Conservation (phyloP, 2,329 filamentous ascomycete species). For the Aspergillus eucalypticola region DNA sequence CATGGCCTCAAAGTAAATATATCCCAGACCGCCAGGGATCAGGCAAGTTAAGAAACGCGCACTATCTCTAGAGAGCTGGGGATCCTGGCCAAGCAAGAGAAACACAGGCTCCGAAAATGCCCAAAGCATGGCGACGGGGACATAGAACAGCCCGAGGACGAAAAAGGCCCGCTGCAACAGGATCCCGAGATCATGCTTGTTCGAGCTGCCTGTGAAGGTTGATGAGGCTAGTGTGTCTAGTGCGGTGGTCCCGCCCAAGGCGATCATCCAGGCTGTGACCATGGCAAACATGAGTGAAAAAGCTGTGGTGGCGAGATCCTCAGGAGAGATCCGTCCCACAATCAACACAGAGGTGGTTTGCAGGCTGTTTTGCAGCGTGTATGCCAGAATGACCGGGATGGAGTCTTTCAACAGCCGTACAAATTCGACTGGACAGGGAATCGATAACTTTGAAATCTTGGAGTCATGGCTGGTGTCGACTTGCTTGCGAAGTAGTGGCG, state of each 20-base stretch:
- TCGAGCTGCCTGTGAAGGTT: conserved; percentile 76
- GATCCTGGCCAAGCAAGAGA: conserved; percentile 71
- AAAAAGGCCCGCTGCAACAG: conserved; percentile 75
- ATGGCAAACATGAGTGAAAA: conserved; percentile 95
- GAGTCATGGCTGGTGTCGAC: conserved; percentile 11
- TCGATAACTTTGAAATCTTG: neutral
- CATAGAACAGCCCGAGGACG: conserved; percentile 70
- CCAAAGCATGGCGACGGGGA: conserved; percentile 73
- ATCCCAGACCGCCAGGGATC: conserved; percentile 79
- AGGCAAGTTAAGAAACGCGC: conserved; percentile 71
- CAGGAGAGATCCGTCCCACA: conserved; percentile 74
- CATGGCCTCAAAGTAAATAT: conserved; percentile 83
- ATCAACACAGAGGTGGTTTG: conserved; percentile 82
- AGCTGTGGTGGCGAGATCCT: conserved; percentile 76
- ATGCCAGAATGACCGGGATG: conserved; percentile 77
- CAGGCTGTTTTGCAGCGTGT: conserved; percentile 80
- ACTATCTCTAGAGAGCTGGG: conserved; percentile 72
- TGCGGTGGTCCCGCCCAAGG: conserved; percentile 80
- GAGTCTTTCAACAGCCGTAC: conserved; percentile 68
- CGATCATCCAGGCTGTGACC: conserved; percentile 84
- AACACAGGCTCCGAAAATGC: conserved; percentile 73
- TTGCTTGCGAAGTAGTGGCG: conserved; percentile 30
- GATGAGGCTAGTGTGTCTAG: conserved; percentile 82
- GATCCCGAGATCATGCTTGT: conserved; percentile 76
- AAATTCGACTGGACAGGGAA: conserved; percentile 55